Evolutionary conservation across 2,329 filamentous ascomycete genomes (phyloP).

Genomic region (Alternaria alternata): DNA sequence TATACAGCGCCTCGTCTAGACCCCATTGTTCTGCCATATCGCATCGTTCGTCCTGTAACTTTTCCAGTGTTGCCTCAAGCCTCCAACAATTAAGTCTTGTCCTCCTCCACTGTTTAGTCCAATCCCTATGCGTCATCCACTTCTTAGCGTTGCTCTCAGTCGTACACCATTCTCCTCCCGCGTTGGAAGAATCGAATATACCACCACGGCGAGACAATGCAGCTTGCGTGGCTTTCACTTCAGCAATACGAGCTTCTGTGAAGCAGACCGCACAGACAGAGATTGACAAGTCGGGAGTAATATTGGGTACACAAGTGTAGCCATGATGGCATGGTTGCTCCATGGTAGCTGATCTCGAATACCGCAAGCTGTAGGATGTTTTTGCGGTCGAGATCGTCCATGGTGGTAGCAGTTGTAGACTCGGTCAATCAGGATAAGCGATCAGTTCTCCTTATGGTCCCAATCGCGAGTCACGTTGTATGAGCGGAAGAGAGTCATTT

Average conservation of each 20-base stretch:
- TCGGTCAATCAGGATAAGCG: not conserved
- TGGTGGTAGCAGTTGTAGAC: not conserved
- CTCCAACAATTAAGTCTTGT: constrained; percentile 11
- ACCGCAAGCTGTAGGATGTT: not conserved
- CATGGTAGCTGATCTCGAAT: not conserved
- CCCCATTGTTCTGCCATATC: constrained; percentile 6
- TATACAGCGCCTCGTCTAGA: constrained; percentile 8
- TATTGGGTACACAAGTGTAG: not conserved
- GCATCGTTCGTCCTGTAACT: constrained; percentile 7
- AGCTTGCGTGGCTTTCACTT: constrained; percentile 13
- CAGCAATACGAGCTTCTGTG: constrained; percentile 11
- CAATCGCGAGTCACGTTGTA: not conserved
- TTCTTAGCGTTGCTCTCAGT: not conserved
- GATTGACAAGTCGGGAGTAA: not conserved
- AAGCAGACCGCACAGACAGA: constrained; percentile 15
- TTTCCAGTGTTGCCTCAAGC: constrained; percentile 13
- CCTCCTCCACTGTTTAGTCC: constrained; percentile 3
- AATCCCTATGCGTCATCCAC: not conserved
- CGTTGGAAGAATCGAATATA: constrained; percentile 12
- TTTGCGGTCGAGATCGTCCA: not conserved
- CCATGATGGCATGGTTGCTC: not conserved
- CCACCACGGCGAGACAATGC: constrained; percentile 19
- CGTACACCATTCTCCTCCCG: not conserved
- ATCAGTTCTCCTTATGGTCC: not conserved
- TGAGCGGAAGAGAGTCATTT: not conserved